Conservation (phyloP, 495 filamentous ascomycete genomes). For the Annulohypoxylon moriforme region DNA sequence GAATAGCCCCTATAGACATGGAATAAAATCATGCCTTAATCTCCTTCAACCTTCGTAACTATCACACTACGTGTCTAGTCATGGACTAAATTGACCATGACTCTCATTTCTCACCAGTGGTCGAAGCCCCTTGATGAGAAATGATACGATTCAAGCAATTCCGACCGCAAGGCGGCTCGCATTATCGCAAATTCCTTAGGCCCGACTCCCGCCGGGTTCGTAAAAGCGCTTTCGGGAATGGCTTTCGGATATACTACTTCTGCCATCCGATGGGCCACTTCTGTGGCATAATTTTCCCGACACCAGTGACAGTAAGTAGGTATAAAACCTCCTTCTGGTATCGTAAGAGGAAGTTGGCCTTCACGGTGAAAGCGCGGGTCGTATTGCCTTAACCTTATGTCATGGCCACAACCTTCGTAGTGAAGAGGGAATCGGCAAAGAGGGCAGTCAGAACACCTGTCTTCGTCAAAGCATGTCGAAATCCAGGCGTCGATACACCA, state of each 20-base stretch:
- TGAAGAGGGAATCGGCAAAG: background rate
- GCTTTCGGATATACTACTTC: background rate
- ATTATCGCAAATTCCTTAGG: background rate
- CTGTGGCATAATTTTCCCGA: background rate
- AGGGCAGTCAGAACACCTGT: background rate
- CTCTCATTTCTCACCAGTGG: background rate
- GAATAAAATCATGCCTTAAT: too few species aligned
- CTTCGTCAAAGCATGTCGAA: background rate
- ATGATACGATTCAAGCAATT: background rate
- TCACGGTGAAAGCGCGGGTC: background rate
- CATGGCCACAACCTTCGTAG: slow-evolving; percentile 15
- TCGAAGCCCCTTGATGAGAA: background rate
- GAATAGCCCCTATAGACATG: background rate
- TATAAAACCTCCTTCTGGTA: slow-evolving; percentile 16
- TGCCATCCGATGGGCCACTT: background rate
- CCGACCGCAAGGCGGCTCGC: background rate
- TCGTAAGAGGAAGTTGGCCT: slow-evolving; percentile 6
- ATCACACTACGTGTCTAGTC: too few species aligned
- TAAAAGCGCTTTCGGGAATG: background rate
- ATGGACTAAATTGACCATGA: background rate
- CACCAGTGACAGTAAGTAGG: background rate
- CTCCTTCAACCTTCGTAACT: too few species aligned
- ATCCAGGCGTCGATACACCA: slow-evolving; percentile 10
- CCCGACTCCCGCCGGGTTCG: background rate
- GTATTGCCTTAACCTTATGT: slow-evolving; percentile 31